Evolutionary conservation across 1,284 basidiomycete species (phyloP), one percentile per base, ranked within the genome.

Genomic region (Vanrija sp.): DNA sequence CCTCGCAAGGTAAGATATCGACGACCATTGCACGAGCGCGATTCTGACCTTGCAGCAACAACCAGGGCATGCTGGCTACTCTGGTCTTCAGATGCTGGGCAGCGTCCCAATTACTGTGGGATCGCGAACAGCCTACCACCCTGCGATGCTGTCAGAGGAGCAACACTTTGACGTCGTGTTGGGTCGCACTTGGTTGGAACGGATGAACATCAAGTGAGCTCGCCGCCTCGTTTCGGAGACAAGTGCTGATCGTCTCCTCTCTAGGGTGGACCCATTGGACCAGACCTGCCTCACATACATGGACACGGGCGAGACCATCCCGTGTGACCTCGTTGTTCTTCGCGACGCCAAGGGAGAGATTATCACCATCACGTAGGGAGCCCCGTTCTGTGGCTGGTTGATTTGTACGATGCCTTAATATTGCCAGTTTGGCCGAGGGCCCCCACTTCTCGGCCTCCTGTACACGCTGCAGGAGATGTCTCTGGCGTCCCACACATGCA

Each of bases 161-260:
- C 86, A 87, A 20, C 94, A 97, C 73, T 98, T 98, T 76, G 94
- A 97, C 65, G 90, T 97, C 46, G 89, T 98, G 19, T 82, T 98
- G 3, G 95, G 95, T 4, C 82, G 95, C 41, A 86, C 88, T 27
- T 98, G 98, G 79, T 87, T 94, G 75, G 96, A 98, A 76, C 85
- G 85, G 68, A 82, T 95, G 64, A 86, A 87, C 63, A 84, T 98
- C 62, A 85, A 75, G 72, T 75, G 60, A 56, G 73, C n/a, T 68
- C 3, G 15, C 3, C 6, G 8, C 4, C 4, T 4, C 31, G 31
- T 9, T 31, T 14, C 12, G 12, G 12, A 12, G 6, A 31, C 8
- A 15, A 3, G 12, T 37, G 47, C 49, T 50, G 27, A 55, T 49
- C n/a, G n/a, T n/a, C 7, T 19, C 22, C 47, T 31, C 9, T 43